Evolutionary conservation across 306 rosid genomes (phyloP).

Genomic region (Cucurbita moschata): DNA sequence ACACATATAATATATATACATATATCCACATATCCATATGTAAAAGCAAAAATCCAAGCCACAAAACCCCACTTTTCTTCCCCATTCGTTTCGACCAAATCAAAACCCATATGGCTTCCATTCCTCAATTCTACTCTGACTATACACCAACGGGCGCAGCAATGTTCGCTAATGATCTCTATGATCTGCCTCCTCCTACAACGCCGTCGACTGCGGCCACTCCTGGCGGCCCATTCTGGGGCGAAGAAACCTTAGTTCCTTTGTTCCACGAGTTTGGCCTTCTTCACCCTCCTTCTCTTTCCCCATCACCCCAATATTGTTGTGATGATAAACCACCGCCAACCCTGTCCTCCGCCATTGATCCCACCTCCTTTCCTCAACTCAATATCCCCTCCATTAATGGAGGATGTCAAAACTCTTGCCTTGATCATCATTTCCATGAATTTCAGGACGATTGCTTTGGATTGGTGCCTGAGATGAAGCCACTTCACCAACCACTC

Average conservation of each 20-base stretch:
- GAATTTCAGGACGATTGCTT: background rate
- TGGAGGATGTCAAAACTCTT: background rate
- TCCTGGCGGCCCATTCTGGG: background rate
- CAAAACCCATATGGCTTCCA: background rate
- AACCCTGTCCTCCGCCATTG: background rate
- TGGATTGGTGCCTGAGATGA: background rate
- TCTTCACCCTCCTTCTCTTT: background rate
- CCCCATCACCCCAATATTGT: background rate
- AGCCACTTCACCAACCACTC: background rate
- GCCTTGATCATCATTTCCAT: background rate
- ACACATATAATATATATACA: background rate
- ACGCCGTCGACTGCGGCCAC: background rate
- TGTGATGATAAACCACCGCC: too few relatives aligned
- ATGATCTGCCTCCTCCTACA: background rate
- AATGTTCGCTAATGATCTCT: too few relatives aligned
- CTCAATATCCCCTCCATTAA: too few relatives aligned
- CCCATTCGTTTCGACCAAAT: background rate
- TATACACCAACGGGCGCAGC: background rate
- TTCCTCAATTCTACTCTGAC: background rate
- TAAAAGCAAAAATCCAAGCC: background rate
- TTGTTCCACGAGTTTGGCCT: background rate
- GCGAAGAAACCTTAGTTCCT: background rate
- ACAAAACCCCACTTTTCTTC: background rate
- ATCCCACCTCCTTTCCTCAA: background rate
- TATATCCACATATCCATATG: background rate